Evolutionary conservation across 129 eudicot genomes (phyloP), one percentile per base, ranked within the genome.

Genomic region (Dittrichia graveolens): DNA sequence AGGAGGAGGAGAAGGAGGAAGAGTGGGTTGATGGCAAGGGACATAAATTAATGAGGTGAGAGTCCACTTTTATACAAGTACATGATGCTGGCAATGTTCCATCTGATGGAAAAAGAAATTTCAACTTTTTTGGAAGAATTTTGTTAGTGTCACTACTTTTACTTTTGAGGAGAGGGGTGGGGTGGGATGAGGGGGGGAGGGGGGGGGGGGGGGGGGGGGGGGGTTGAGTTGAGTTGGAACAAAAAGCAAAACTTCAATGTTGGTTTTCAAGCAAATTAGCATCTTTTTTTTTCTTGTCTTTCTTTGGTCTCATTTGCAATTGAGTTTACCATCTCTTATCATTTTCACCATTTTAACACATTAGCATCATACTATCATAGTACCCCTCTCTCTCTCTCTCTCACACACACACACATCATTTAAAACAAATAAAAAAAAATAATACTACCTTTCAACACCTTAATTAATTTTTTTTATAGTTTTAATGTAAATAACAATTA

Each of bases 81-180:
- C 73, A 61, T 53, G 71, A 80, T 50, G 75, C 79, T 80, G 80
- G 67, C 80, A 80, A 68, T 67, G 79, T 80, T 80, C 84, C 80
- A 80, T 80, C 84, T 68, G 84, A 80, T 67, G 80, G 84, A 80
- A 80, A 80, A 75, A 52, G 80, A 80, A 80, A 63, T 75, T 68
- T 80, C 80, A 69, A 75, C 76, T 75, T 75, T 79, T 69, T 80
- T 62, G 19, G 65, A 62, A 67, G 68, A 62, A 61, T 69, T 79
- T 68, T 52, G 49, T 38, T 52, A 41, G 39, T 43, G 69, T 40
- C 41, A 59, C 57, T 42, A 49, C 65, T 48, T 77, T 59, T 5
- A 34, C 81, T 77, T 77, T 77, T 61, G 45, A 45, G 65, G 42
- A 62, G 69, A 37, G 8, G 59, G 31, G 31, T 0, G 31, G 31